Percentiles rank a stretch among this genome's conserved stretches.
Evolutionary conservation across 2,329 filamentous ascomycete species (phyloP).

Genomic region (Neonectria neomacrospora): DNA sequence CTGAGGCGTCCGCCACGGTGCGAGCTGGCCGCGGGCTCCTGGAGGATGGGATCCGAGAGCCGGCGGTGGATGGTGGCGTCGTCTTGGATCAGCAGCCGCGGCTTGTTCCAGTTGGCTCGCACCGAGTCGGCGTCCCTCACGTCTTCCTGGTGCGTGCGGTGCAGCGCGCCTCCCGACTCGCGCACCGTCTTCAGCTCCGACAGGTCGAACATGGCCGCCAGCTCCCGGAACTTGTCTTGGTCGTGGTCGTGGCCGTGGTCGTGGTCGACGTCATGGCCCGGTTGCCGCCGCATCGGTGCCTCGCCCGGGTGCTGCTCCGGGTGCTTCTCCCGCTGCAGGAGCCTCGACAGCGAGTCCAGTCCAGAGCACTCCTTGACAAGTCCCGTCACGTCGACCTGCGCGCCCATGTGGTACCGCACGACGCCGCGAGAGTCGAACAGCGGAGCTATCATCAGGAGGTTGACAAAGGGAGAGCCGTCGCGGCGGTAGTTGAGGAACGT

Average conservation of each 20-base stretch:
- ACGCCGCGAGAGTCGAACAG: slow-evolving; percentile 74
- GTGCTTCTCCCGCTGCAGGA: slow-evolving; percentile 51
- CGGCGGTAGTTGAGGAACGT: slow-evolving; percentile 81
- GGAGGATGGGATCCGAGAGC: slow-evolving; percentile 35
- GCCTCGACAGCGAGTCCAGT: slow-evolving; percentile 68
- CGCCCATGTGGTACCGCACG: slow-evolving; percentile 75
- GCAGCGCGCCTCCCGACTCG: slow-evolving; percentile 71
- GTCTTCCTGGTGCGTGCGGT: slow-evolving; percentile 50
- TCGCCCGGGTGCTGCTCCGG: slow-evolving; percentile 36
- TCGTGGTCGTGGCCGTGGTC: too few species aligned
- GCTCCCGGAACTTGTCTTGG: slow-evolving; percentile 70
- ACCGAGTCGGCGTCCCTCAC: slow-evolving; percentile 55
- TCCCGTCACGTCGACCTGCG: slow-evolving; percentile 77
- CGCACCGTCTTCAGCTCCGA: slow-evolving; percentile 73
- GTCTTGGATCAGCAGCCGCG: slow-evolving; percentile 55
- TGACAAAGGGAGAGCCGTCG: slow-evolving; percentile 83
- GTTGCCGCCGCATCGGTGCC: slow-evolving; percentile 18
- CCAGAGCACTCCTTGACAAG: slow-evolving; percentile 74
- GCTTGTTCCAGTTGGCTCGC: slow-evolving; percentile 53
- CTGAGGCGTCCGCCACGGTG: slow-evolving; percentile 43
- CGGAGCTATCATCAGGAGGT: slow-evolving; percentile 78
- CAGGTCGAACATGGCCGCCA: slow-evolving; percentile 77
- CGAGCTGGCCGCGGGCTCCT: slow-evolving; percentile 24
- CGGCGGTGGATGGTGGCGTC: slow-evolving; percentile 40
- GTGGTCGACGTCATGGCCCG: too few species aligned